Evolutionary conservation across 1,139 yeast species (phyloP), one percentile per base, ranked within the genome.

Genomic region (Kodamaea arcana): DNA sequence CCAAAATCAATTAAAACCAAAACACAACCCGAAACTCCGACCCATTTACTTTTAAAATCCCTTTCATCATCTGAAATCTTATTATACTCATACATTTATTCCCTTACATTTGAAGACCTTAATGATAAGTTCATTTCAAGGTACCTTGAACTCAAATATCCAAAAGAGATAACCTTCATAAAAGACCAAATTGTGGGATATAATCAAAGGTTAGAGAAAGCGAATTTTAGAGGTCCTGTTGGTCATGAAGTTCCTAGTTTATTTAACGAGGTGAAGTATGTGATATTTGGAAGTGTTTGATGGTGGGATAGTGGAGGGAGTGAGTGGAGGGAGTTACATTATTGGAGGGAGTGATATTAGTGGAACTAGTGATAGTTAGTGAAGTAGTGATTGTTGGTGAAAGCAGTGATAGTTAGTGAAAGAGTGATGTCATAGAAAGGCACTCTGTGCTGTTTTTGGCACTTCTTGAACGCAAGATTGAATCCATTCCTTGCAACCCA

Each of bases 51-150:
- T n/a, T 14, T 31, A 34, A 39, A 28, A 27, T 44, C 17, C 34
- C 43, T 40, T 27, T 62, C 28, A 21, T 43, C 54, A 3, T 46
- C 65, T 1, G 70, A 67, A 32, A 41, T 65, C 4, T 42, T 74
- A 9, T 48, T 75, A 3, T 48, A 54, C 34, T 68, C 79, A 2
- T 69, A 73, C 44, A 33, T 76, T 5, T 48, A 53, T 35, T 50
- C 64, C 24, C 46, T 72, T 39, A 58, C 67, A 0, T 50, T 46
- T 35, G 47, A 45, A 2, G 58, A 56, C 3, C 57, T 75, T 40
- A 78, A 79, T 8, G 78, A 71, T 45, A 54, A 52, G 35, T 75
- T 69, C 41, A 51, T 74, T 18, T 44, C 42, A 12, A 54, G 55
- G 11, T 73, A 56, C 40, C 39, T 72, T 32, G 36, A 45, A 9